Evolutionary conservation across 768 basidiomycete genomes (phyloP).

Genomic region (Kwoniella botswanensis): DNA sequence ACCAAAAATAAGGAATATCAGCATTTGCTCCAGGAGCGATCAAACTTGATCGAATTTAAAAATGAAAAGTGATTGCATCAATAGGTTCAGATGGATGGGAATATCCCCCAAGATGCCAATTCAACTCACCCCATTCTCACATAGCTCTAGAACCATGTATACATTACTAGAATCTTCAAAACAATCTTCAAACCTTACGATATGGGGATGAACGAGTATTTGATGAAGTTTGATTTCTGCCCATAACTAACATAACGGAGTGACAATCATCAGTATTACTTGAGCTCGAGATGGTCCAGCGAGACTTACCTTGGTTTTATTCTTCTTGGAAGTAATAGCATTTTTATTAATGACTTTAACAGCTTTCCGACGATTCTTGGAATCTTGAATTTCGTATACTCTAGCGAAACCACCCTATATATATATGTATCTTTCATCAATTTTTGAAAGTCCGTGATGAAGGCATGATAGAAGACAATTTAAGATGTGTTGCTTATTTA

Average conservation of each 20-base stretch:
- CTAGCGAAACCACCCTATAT: constrained; percentile 87
- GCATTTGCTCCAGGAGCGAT: constrained; percentile 1
- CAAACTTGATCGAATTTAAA: not conserved
- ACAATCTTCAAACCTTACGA: constrained; percentile 88
- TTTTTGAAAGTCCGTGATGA: too few species aligned
- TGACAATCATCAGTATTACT: not conserved
- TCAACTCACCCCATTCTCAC: constrained; percentile 70
- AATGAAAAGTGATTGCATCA: constrained; percentile 61
- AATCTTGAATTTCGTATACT: constrained; percentile 90
- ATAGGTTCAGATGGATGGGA: not conserved
- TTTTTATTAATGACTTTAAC: constrained; percentile 95
- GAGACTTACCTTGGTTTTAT: constrained; percentile 83
- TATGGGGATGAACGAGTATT: constrained; percentile 86
- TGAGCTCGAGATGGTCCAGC: too few species aligned
- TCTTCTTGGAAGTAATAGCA: constrained; percentile 92
- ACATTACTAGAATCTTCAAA: constrained; percentile 96
- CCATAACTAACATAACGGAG: constrained; percentile 69
- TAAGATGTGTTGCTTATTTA: not conserved
- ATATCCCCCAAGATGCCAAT: not conserved
- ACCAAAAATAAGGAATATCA: constrained; percentile 1
- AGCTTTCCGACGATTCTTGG: constrained; percentile 69
- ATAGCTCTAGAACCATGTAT: constrained; percentile 95
- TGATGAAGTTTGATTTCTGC: constrained; percentile 99
- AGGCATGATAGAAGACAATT: not conserved
- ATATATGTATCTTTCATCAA: not conserved